Base-by-base conservation (phyloP, 176 grass and related monocot genomes). In the Hordeum marinum region DNA sequence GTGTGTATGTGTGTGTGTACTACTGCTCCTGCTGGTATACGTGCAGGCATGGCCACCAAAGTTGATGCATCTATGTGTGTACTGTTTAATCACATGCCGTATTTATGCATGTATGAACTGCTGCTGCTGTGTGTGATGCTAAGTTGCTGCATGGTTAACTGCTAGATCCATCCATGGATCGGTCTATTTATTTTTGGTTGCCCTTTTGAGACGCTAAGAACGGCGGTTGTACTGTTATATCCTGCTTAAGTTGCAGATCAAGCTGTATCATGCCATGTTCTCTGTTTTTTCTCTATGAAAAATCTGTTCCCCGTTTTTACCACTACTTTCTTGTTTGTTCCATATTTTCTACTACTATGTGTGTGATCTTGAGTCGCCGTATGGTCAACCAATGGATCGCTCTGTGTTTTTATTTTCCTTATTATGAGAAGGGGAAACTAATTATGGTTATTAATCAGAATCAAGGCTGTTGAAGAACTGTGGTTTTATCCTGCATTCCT, bases 141-240 rank as follows among this genome's bases (percentile, higher is more conserved):
- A 57, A 66, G 77, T 35, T 37, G 25, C 75, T 55, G 37, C 58
- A 82, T 76, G 70, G 2, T 31, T 72, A 37, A 27, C 59, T 79
- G 59, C 12, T 63, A 29, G 69, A 80, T 85, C 46, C 41, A 80
- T 85, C 36, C 41, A 46, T 73, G 2, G n/a, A 20, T 78, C 23
- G n/a, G 14, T 63, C 7, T 72, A 75, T 77, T 57, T 83, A 57
- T 55, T 86, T 83, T 23, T 61, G 24, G 73, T 68, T 75, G 84
- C 37, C 35, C 42, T 36, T 72, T 11, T 59, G 26, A 37, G 43
- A 83, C 39, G 45, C 20, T 27, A 11, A 34, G 59, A 68, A 79
- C 1, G 26, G 63, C 78, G 74, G 74, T 80, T 76, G 32, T 80
- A 58, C 58, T 46, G 3, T 36, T 71, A 1, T 15, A 0, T 11